Conservation (phyloP, 129 eudicot species). For the Chrysanthemum seticuspe region DNA sequence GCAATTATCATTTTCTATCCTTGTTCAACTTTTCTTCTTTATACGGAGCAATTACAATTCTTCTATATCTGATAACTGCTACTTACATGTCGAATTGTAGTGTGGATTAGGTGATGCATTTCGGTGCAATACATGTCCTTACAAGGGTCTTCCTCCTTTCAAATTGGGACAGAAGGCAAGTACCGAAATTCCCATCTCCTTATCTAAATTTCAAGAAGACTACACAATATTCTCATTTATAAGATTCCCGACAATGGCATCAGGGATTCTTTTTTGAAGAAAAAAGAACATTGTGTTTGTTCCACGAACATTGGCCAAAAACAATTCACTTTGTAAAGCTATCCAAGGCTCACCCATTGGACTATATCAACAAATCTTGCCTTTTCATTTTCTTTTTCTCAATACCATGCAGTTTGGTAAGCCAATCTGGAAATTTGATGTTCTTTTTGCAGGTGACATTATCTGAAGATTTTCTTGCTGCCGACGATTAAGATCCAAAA, state of each 20-base stretch:
- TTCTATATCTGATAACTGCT: background rate
- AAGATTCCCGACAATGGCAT: too few relatives aligned
- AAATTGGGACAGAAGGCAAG: slow-evolving; percentile 85
- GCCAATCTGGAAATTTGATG: background rate
- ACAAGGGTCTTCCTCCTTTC: slow-evolving; percentile 85
- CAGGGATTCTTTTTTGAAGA: background rate
- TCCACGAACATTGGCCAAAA: background rate
- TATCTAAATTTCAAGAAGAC: background rate
- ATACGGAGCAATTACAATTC: background rate
- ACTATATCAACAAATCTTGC: background rate
- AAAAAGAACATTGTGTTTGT: background rate
- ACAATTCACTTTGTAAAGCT: too few relatives aligned
- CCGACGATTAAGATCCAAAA: slow-evolving; percentile 41
- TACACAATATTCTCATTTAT: background rate
- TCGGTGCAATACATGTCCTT: slow-evolving; percentile 83
- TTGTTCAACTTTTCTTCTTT: background rate
- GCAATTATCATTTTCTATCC: background rate
- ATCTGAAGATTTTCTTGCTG: slow-evolving; percentile 57
- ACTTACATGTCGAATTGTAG: slow-evolving; percentile 34
- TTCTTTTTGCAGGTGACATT: slow-evolving; percentile 53
- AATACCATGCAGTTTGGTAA: background rate
- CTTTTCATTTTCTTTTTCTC: background rate
- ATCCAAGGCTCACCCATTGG: too few relatives aligned
- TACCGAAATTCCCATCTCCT: background rate
- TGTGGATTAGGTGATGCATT: slow-evolving; percentile 91